A percentile compares a stretch with the other conserved stretches of the same genome.
These are phyloP conservation scores for Typha latifolia DNA, from an alignment of 176 grass and related monocot species.

Conservation along the genomic window DNA sequence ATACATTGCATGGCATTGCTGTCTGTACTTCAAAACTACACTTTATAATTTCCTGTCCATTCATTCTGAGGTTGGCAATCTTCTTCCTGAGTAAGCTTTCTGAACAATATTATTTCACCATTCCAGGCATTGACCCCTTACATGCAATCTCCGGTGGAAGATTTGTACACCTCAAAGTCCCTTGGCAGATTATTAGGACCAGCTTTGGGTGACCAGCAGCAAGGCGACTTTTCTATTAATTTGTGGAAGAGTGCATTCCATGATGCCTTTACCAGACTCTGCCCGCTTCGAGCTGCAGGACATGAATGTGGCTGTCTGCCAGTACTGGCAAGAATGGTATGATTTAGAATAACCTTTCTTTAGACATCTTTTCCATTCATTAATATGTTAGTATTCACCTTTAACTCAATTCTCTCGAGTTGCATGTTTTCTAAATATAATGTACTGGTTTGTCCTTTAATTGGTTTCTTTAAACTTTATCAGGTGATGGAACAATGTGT, in stretches of 20 bases:
- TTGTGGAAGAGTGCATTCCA: slow-evolving; percentile 90
- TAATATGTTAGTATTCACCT: too few species aligned
- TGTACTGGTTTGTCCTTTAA: too few species aligned
- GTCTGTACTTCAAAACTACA: too few species aligned
- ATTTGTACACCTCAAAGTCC: slow-evolving; percentile 39
- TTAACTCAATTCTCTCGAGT: too few species aligned
- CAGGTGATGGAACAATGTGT: slow-evolving; percentile 98
- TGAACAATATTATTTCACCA: slow-evolving; percentile 19
- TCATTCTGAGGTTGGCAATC: background rate
- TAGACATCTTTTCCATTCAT: too few species aligned
- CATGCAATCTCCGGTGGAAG: slow-evolving; percentile 68
- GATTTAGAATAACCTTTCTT: background rate
- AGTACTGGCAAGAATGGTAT: slow-evolving; percentile 75
- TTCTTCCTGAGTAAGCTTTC: background rate
- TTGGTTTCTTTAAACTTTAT: slow-evolving; percentile 15
- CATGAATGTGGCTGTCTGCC: slow-evolving; percentile 87
- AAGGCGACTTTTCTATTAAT: slow-evolving; percentile 72
- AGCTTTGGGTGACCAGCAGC: slow-evolving; percentile 62
- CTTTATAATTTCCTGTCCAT: background rate
- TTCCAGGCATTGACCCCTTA: slow-evolving; percentile 70
- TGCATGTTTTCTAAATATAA: too few species aligned
- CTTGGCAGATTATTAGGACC: slow-evolving; percentile 43
- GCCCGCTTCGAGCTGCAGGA: slow-evolving; percentile 59
- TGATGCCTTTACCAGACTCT: slow-evolving; percentile 61
- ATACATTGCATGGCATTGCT: too few species aligned